A percentile compares a stretch with the other conserved stretches of the same genome.
phyloP scores from a whole-genome alignment of 1,284 basidiomycete genomes.

The Paramarasmius palmivorus region DNA sequence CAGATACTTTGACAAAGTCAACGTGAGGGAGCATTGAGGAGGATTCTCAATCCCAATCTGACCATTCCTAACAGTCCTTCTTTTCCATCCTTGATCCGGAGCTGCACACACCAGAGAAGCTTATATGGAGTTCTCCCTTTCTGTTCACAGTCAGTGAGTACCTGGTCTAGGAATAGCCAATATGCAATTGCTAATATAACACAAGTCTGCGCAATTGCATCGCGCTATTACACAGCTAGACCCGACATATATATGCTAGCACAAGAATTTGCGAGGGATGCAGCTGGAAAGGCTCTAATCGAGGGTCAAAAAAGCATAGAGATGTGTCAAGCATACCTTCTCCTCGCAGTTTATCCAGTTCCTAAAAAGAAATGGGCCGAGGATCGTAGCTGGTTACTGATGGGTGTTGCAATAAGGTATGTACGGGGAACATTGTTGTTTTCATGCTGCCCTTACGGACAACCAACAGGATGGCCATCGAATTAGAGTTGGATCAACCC shows the following conservation, averaged over 20 bases:
- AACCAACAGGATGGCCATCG: constrained; percentile 46
- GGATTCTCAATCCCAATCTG: neutral
- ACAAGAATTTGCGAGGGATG: constrained; percentile 53
- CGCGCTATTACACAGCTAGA: constrained; percentile 50
- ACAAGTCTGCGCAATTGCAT: constrained; percentile 54
- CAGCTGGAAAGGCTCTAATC: constrained; percentile 50
- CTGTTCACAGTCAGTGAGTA: constrained; percentile 62
- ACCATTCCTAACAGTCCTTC: constrained; percentile 40
- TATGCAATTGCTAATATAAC: neutral
- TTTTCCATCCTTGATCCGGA: constrained; percentile 56
- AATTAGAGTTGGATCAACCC: constrained; percentile 49
- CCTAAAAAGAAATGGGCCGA: constrained; percentile 57
- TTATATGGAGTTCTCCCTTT: constrained; percentile 53
- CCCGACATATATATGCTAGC: constrained; percentile 47
- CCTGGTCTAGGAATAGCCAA: neutral
- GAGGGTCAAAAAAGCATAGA: constrained; percentile 51
- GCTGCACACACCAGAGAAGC: constrained; percentile 50
- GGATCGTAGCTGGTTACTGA: constrained; percentile 57
- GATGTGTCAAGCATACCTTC: constrained; percentile 55
- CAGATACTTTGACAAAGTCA: constrained; percentile 55
- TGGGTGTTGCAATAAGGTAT: constrained; percentile 60
- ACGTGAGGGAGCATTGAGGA: constrained; percentile 36
- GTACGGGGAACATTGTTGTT: constrained; percentile 9
- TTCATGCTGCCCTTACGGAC: constrained; percentile 1
- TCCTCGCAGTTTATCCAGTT: constrained; percentile 54